A percentile compares a stretch with the other conserved stretches of the same genome.
Evolutionary conservation across 2,329 filamentous ascomycete genomes (phyloP).

Genomic region (Calonectria pteridis): DNA sequence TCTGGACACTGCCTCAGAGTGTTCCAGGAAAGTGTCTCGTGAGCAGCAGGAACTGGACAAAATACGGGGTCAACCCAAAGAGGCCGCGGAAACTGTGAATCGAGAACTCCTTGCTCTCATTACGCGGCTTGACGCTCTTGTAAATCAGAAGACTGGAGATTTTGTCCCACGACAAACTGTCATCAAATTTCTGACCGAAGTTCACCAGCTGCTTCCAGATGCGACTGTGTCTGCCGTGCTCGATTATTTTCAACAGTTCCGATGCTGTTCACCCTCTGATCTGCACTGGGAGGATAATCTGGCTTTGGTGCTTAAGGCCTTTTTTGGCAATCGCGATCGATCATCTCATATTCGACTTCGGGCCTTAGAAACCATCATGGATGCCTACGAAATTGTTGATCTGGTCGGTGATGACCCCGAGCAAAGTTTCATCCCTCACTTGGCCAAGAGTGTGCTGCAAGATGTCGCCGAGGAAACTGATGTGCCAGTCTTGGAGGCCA

Average conservation of each 20-base stretch:
- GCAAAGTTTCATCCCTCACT: slow-evolving; percentile 66
- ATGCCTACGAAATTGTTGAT: slow-evolving; percentile 70
- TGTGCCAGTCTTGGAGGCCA: slow-evolving; percentile 71
- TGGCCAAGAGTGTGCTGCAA: slow-evolving; percentile 72
- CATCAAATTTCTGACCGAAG: slow-evolving; percentile 74
- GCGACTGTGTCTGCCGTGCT: slow-evolving; percentile 73
- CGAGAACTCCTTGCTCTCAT: slow-evolving; percentile 61
- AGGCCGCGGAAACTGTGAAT: slow-evolving; percentile 54
- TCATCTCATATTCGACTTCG: slow-evolving; percentile 72
- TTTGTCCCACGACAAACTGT: slow-evolving; percentile 75
- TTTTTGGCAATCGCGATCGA: slow-evolving; percentile 72
- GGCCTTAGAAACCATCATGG: slow-evolving; percentile 71
- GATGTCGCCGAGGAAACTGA: slow-evolving; percentile 74
- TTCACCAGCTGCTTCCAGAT: slow-evolving; percentile 74
- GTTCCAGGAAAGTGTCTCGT: slow-evolving; percentile 53
- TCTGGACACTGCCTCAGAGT: slow-evolving; percentile 70
- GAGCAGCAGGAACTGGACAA: slow-evolving; percentile 44
- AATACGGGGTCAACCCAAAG: slow-evolving; percentile 38
- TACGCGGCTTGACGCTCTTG: slow-evolving; percentile 62
- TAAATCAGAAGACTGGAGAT: slow-evolving; percentile 59
- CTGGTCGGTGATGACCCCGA: slow-evolving; percentile 71
- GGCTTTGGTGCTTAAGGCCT: slow-evolving; percentile 69
- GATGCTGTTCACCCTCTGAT: slow-evolving; percentile 80
- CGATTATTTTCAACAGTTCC: slow-evolving; percentile 75
- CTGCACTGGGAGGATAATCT: slow-evolving; percentile 76